Evolutionary conservation across 2,329 filamentous ascomycete genomes (phyloP).

Genomic region (Ascochyta rabiei): DNA sequence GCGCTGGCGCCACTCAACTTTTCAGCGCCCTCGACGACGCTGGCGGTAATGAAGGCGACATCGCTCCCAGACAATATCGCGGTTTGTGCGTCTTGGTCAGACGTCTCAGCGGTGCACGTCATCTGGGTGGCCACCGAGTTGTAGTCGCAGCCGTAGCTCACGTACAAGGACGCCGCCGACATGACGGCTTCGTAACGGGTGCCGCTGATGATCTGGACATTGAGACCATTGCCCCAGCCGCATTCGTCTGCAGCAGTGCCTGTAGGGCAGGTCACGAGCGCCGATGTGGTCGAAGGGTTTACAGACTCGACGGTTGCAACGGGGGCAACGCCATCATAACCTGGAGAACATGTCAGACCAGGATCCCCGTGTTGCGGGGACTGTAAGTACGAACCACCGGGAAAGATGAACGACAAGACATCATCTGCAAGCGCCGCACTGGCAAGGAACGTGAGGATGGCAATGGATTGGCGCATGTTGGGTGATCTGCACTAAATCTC

Average conservation of each 20-base stretch:
- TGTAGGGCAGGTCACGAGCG: conserved; percentile 32
- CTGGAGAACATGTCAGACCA: conserved; percentile 8
- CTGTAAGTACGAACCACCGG: conserved; percentile 25
- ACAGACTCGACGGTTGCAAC: conserved; percentile 32
- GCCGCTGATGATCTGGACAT: conserved; percentile 20
- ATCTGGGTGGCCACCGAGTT: conserved; percentile 28
- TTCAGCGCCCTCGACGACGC: conserved; percentile 30
- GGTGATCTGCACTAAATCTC: conserved; percentile 7
- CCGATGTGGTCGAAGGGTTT: conserved; percentile 30
- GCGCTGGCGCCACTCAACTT: conserved; percentile 26
- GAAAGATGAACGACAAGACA: conserved; percentile 29
- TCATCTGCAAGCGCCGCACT: conserved; percentile 25
- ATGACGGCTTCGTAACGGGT: conserved; percentile 30
- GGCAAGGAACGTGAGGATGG: conserved; percentile 26
- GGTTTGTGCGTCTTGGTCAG: conserved; percentile 25
- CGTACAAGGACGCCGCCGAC: conserved; percentile 19
- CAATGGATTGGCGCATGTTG: conserved; percentile 33
- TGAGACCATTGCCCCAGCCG: conserved; percentile 32
- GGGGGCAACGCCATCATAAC: conserved; percentile 25
- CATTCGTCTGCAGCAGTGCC: conserved; percentile 28
- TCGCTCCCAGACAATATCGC: conserved; percentile 25
- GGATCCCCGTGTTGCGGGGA: background rate
- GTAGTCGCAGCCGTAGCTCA: conserved; percentile 37
- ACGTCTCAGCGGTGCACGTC: conserved; percentile 33
- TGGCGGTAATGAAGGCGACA: conserved; percentile 29